A percentile compares a stretch with the other conserved stretches of the same genome.
These are phyloP conservation scores for Rhodamnia argentea DNA, from an alignment of 345 rosid genomes.

Conservation along the genomic window DNA sequence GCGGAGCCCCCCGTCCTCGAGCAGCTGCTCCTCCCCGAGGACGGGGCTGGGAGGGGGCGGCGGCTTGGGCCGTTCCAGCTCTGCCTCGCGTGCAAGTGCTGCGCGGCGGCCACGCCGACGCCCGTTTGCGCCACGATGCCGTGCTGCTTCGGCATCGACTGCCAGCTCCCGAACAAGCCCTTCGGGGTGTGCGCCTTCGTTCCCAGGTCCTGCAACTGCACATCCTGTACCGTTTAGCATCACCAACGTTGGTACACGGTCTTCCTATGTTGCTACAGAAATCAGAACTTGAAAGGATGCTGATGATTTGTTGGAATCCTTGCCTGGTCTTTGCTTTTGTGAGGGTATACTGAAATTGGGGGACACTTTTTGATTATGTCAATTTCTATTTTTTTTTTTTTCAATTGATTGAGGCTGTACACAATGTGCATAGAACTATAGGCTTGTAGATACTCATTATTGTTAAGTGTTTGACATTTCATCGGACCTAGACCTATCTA, in stretches of 20 bases:
- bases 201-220: conserved; percentile 58
- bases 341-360: neutral
- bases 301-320: neutral
- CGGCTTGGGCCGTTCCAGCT: conserved; percentile 43
- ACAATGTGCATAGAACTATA: neutral
- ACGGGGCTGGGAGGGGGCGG: neutral
- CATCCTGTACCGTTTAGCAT: conserved; percentile 20
- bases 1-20: neutral
- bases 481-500: neutral
- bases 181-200: conserved; percentile 71
- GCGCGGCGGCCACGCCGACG: conserved; percentile 13
- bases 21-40: neutral
- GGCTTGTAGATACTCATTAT: neutral
- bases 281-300: neutral
- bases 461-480: neutral
- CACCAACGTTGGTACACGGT: neutral
- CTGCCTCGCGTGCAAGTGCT: conserved; percentile 60
- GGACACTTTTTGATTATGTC: neutral
- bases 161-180: conserved; percentile 69
- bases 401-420: neutral
- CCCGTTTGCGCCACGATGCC: conserved; percentile 45
- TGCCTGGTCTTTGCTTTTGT: neutral
- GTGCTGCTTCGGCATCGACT: conserved; percentile 63
- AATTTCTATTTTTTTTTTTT: neutral
- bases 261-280: neutral